These are phyloP conservation scores for Vaccinium darrowii DNA, from an alignment of 148 eudicot genomes.

Conservation along the genomic window DNA sequence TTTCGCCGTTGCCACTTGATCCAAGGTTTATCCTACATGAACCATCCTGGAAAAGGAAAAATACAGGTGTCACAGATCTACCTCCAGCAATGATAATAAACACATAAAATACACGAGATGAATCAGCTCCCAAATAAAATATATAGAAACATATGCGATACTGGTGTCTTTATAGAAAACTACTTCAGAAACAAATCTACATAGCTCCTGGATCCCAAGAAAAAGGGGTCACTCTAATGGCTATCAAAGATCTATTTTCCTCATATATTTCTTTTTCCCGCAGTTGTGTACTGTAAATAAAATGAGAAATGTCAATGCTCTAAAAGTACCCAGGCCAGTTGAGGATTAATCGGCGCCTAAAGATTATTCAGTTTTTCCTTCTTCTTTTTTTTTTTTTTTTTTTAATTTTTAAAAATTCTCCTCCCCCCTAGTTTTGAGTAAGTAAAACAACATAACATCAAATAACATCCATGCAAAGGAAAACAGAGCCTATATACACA, in stretches of 20 bases:
- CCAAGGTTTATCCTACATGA: conserved; percentile 86
- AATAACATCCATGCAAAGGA: no score
- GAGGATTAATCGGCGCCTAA: no score
- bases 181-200: background rate
- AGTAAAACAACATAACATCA: no score
- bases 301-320: background rate
- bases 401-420: no score
- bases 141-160: background rate
- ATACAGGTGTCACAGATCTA: background rate
- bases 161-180: background rate
- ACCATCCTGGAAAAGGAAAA: conserved; percentile 60
- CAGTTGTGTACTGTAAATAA: background rate
- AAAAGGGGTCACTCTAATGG: background rate
- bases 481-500: no score
- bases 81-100: background rate
- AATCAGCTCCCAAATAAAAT: background rate
- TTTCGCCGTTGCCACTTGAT: conserved; percentile 64
- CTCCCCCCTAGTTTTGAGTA: no score
- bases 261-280: background rate
- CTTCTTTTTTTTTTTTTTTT: no score
- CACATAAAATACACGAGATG: background rate
- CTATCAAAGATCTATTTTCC: background rate
- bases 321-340: no score
- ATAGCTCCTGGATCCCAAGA: background rate
- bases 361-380: no score